Percentiles rank a stretch among this genome's conserved stretches.
Evolutionary conservation across 176 grass and related monocot species (phyloP).

Genomic region (Ampelocalamus luodianensis): DNA sequence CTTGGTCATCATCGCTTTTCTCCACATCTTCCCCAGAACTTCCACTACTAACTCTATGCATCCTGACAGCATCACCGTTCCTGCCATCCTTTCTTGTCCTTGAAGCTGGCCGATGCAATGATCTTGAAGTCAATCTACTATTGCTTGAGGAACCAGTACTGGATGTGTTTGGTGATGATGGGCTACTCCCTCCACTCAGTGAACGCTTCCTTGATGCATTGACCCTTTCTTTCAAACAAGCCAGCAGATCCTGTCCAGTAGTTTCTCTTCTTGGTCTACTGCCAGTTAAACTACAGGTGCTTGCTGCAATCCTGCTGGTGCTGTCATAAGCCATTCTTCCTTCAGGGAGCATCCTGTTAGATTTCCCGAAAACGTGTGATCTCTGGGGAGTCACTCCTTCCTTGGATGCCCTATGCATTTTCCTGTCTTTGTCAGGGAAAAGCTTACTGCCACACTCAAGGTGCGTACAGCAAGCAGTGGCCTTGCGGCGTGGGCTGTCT

Average conservation of each 20-base stretch:
- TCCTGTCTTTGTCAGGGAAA: conserved; percentile 51
- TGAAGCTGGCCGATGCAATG: conserved; percentile 18
- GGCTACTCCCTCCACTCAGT: conserved; percentile 21
- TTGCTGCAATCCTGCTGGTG: conserved; percentile 26
- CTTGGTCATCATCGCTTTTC: not conserved
- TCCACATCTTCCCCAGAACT: conserved; percentile 22
- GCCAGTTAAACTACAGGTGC: not conserved
- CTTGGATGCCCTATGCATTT: conserved; percentile 24
- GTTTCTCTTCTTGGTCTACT: conserved; percentile 39
- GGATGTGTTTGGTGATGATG: conserved; percentile 16
- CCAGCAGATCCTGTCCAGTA: conserved; percentile 15
- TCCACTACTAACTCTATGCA: conserved; percentile 28
- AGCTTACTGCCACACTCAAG: conserved; percentile 57
- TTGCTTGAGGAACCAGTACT: conserved; percentile 16
- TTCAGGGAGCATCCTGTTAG: conserved; percentile 30
- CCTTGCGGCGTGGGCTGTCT: conserved; percentile 49
- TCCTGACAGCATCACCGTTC: not conserved
- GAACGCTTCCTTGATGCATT: conserved; percentile 41
- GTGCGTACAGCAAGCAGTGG: conserved; percentile 34
- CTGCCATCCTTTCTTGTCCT: conserved; percentile 40
- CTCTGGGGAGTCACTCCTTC: conserved; percentile 27
- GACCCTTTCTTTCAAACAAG: conserved; percentile 35
- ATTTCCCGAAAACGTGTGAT: conserved; percentile 30
- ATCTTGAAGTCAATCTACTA: conserved; percentile 21
- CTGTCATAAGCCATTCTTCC: conserved; percentile 38